These are phyloP conservation scores for Metschnikowia aberdeeniae DNA, from an alignment of 805 yeast genomes.

Conservation along the genomic window DNA sequence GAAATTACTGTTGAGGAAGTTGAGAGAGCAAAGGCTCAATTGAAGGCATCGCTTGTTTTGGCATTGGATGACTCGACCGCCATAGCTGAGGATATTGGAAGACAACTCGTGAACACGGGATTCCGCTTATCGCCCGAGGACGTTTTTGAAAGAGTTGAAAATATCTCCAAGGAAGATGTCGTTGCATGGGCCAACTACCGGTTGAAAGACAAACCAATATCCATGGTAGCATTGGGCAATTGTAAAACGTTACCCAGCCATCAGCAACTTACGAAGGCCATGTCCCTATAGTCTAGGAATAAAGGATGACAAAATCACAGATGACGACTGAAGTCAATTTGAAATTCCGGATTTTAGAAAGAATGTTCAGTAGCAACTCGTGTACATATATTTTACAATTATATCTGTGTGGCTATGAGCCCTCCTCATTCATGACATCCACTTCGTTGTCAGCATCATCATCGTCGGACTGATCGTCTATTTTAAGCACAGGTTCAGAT, in stretches of 20 bases:
- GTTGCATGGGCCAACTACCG: conserved; percentile 84
- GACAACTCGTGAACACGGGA: conserved; percentile 95
- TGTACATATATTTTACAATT: neutral
- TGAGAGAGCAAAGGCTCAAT: conserved; percentile 89
- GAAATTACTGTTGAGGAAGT: conserved; percentile 78
- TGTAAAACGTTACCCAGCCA: conserved; percentile 68
- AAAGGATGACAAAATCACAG: too few relatives aligned
- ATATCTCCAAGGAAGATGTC: conserved; percentile 74
- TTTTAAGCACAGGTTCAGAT: conserved; percentile 50
- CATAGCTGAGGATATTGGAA: conserved; percentile 94
- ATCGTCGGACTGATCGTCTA: conserved; percentile 29
- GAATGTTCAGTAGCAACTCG: too few relatives aligned
- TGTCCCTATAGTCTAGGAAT: conserved; percentile 19
- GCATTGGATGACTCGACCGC: conserved; percentile 95
- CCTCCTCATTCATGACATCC: conserved; percentile 18
- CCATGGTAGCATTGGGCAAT: conserved; percentile 90
- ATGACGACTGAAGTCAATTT: too few relatives aligned
- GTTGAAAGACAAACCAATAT: conserved; percentile 71
- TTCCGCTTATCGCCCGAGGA: conserved; percentile 68
- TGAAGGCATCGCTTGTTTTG: conserved; percentile 85
- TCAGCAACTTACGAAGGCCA: conserved; percentile 46
- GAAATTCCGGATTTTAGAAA: too few relatives aligned
- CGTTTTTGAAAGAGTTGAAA: conserved; percentile 69
- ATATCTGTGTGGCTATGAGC: conserved; percentile 3
- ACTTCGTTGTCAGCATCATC: conserved; percentile 32